These are phyloP conservation scores for Pittosporum tobira DNA, from an alignment of 129 eudicot genomes.

Conservation along the genomic window DNA sequence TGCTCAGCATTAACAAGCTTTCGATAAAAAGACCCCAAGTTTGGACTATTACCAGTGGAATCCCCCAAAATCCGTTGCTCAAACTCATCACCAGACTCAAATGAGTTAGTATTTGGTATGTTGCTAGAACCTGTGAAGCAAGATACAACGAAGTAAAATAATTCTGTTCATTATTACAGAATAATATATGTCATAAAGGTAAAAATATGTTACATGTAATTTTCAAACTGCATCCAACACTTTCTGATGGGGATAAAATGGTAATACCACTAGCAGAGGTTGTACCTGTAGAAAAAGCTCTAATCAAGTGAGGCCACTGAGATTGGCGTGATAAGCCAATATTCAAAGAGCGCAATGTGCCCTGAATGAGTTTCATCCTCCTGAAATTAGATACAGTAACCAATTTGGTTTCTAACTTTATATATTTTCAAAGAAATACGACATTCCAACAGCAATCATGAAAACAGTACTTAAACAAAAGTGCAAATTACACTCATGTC, in stretches of 20 bases:
- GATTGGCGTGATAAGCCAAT: background rate
- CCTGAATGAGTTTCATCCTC: slow-evolving; percentile 19
- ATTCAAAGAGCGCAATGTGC: slow-evolving; percentile 3
- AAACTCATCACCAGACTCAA: slow-evolving; percentile 38
- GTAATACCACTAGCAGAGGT: background rate
- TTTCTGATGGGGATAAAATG: background rate
- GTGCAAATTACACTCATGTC: too few species aligned
- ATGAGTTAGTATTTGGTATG: slow-evolving; percentile 17
- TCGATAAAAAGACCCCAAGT: slow-evolving; percentile 28
- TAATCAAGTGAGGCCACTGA: background rate
- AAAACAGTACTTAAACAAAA: too few species aligned
- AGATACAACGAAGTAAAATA: background rate
- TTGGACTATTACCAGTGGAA: slow-evolving; percentile 3
- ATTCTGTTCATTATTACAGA: too few species aligned
- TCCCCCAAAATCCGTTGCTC: slow-evolving; percentile 29
- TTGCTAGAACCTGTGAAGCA: slow-evolving; percentile 21
- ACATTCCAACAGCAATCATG: too few species aligned
- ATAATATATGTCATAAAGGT: background rate
- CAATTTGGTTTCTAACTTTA: too few species aligned
- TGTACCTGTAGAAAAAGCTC: slow-evolving; percentile 15
- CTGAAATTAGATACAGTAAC: background rate
- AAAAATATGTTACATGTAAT: too few species aligned
- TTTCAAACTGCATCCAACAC: too few species aligned
- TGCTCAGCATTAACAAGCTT: slow-evolving; percentile 35
- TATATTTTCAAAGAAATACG: too few species aligned